These are phyloP conservation scores for Cupressus sempervirens DNA, from an alignment of 75 land plant species.

Conservation along the genomic window DNA sequence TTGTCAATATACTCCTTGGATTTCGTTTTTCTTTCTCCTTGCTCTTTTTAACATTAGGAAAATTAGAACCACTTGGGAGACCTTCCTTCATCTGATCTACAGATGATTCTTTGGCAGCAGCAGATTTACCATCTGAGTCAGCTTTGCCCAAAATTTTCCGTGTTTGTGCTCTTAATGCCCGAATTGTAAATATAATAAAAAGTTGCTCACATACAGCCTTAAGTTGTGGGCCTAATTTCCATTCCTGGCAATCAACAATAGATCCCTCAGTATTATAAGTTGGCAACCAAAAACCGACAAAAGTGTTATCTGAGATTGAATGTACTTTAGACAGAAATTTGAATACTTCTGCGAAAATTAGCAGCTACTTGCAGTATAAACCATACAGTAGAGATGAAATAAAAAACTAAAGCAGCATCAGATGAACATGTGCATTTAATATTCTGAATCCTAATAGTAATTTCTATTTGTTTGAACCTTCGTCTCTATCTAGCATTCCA, in stretches of 20 bases:
- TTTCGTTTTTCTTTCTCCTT: slow-evolving; percentile 15
- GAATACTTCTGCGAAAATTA: background rate
- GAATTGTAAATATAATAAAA: slow-evolving; percentile 81
- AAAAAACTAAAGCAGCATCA: background rate
- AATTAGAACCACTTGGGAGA: slow-evolving; percentile 10
- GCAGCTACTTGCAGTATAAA: background rate
- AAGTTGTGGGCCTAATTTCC: slow-evolving; percentile 70
- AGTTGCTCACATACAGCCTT: slow-evolving; percentile 83
- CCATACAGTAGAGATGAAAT: background rate
- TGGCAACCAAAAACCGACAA: background rate
- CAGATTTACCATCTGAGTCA: slow-evolving; percentile 9
- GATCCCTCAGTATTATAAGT: background rate
- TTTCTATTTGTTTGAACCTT: background rate
- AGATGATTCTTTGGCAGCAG: background rate
- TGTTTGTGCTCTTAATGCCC: slow-evolving; percentile 55
- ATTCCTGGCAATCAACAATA: slow-evolving; percentile 44
- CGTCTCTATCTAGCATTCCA: background rate
- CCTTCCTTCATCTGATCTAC: slow-evolving; percentile 16
- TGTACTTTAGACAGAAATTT: background rate
- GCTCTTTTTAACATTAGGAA: slow-evolving; percentile 13
- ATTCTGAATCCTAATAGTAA: background rate
- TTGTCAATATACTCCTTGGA: slow-evolving; percentile 50
- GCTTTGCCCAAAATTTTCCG: slow-evolving; percentile 11
- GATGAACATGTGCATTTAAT: background rate
- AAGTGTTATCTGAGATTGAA: background rate